Base-by-base conservation (phyloP, 345 rosid species). In the Firmiana major region DNA sequence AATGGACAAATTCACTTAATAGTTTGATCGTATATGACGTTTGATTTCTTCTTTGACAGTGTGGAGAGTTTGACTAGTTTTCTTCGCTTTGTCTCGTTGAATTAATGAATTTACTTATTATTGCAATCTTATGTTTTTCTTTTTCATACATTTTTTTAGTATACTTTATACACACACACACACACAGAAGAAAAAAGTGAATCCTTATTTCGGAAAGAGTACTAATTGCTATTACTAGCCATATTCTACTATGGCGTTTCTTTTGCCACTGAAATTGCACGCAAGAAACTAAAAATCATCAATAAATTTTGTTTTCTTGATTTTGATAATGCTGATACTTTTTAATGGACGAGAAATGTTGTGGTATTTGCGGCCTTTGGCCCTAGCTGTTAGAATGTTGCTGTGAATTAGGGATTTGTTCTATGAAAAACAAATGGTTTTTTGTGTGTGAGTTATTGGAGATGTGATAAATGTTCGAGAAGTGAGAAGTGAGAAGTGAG, bases 381-480 rank as follows among this genome's bases (percentile, higher is more conserved):
- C 34, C 34, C 34, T 31, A 31, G 34, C 34, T 69, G 34, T 67
- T 67, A 43, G 34, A 43, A 24, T 24, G 1, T 69, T 3, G 21
- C 22, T 48, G 73, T 69, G 40, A 66, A 45, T 69, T 48, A 48
- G 38, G 73, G 73, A 38, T 69, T 69, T 69, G 13, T 22, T 46
- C 34, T 46, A 22, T 45, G 34, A 68, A 68, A 10, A 46, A 24
- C 36, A 7, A 21, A 46, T 24, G 51, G 51, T n/a, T 40, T 42
- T 46, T 3, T 45, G 16, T 11, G 15, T 58, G 63, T 4, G 31
- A 9, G 63, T 58, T 55, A 55, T 21, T 7, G 8, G 1, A n/a
- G 26, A 55, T 21, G 11, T 2, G 60, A n/a, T 55, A 26, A 55
- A 55, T 7, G 26, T n/a, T 9, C 2, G 26, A 31, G 58, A 54